Conservation (phyloP, 306 rosid species). For the Castanospermum australe region DNA sequence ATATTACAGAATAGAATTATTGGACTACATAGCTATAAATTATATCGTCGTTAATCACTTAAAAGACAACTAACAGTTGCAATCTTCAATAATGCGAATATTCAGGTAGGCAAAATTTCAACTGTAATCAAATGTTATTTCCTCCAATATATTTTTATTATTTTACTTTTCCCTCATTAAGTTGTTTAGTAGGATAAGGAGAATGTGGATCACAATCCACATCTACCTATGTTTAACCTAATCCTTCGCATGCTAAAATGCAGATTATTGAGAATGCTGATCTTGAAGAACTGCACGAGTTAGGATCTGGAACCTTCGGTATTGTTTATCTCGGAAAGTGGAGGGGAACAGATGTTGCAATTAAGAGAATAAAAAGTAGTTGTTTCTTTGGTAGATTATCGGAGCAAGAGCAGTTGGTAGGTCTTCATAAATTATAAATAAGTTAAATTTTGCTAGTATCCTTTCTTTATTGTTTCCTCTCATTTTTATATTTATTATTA, state of each 20-base stretch:
- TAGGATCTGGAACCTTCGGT: constrained; percentile 98
- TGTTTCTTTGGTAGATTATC: constrained; percentile 82
- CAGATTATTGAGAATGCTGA: constrained; percentile 83
- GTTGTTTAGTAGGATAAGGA: constrained; percentile 11
- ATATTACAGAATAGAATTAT: background rate
- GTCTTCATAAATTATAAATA: constrained; percentile 30
- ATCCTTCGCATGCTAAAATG: constrained; percentile 31
- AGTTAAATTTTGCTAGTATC: constrained; percentile 8
- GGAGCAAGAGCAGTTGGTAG: constrained; percentile 92
- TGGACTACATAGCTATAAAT: background rate
- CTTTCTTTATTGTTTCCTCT: constrained; percentile 6
- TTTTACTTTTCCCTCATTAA: background rate
- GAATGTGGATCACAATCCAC: constrained; percentile 1
- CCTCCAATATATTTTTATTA: background rate
- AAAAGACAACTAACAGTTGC: background rate
- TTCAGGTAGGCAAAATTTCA: background rate
- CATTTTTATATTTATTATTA: background rate
- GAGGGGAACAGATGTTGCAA: constrained; percentile 99
- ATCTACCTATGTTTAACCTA: constrained; percentile 6
- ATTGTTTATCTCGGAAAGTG: constrained; percentile 94
- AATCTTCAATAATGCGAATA: background rate
- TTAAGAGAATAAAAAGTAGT: constrained; percentile 90
- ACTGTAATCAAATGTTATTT: constrained; percentile 1
- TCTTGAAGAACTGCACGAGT: constrained; percentile 80
- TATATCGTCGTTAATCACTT: background rate